Base-by-base conservation (phyloP, 2,329 filamentous ascomycete species). In the Nothopassalora personata region DNA sequence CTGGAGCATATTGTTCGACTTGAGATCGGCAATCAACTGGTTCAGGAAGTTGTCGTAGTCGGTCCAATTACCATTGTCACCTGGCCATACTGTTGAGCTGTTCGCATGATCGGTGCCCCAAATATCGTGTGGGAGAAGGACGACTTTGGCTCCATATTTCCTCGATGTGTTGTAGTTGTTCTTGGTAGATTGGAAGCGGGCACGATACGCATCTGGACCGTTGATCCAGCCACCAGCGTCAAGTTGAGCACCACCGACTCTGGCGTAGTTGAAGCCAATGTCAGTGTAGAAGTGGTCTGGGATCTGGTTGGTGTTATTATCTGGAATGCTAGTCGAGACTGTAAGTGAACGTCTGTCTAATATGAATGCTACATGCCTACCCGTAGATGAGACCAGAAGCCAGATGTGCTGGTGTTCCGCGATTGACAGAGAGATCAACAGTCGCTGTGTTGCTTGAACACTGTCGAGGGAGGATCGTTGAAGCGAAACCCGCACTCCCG, bases 11-110 rank as follows among this genome's bases (percentile, higher is more conserved):
- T 70, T 56, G 51, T 78, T 78, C 2, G 66, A 68, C 27, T 71
- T 73, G 10, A 78, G 68, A 53, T 73, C 77, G 1, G 66, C 65
- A 27, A 77, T 67, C 3, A 78, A 66, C 23, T 72, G 72, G 0
- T 72, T 68, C 1, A 80, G 60, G 56, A 79, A 82, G 0, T 62
- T 59, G 53, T 82, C 79, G 63, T 73, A 79, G 19, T 71, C 64
- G 1, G 71, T 68, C 79, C 79, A 83, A 64, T 81, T 70, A 1
- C 76, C 77, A 59, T 80, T 72, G 59, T 83, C 80, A 3, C 81
- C 80, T 1, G 80, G 81, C 54, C 74, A 81, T 0, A 72, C 69
- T 0, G 71, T 68, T 1, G 72, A 72, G 1, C 70, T 67, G 28
- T 77, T 75, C 5, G 71, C 67, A 13, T 60, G 56, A 57, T 69